These are phyloP conservation scores for Thelephora terrestris DNA, from an alignment of 1,284 basidiomycete genomes.

Conservation along the genomic window DNA sequence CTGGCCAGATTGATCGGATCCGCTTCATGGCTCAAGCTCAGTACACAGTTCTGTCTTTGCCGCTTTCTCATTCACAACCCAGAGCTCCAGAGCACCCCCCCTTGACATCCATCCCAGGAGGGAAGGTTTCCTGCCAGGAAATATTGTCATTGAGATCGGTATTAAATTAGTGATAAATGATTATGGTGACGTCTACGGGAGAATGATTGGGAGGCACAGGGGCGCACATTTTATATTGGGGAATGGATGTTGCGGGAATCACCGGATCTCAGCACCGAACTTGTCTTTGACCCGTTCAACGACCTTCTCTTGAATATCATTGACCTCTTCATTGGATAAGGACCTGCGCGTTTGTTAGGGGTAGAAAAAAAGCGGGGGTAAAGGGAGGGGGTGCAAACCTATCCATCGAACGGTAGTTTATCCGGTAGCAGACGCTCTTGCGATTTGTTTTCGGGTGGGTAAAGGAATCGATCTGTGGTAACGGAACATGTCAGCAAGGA, in stretches of 20 bases:
- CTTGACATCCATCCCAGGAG: no score
- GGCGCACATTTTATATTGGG: not conserved
- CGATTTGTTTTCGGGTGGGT: conserved; percentile 82
- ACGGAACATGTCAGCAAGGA: not conserved
- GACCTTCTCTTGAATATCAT: conserved; percentile 51
- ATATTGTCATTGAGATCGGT: no score
- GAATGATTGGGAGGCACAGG: no score
- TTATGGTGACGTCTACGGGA: no score
- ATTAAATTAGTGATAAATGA: no score
- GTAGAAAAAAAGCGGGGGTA: not conserved
- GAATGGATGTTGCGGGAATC: not conserved
- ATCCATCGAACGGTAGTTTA: conserved; percentile 97
- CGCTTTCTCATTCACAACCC: no score
- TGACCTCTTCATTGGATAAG: conserved; percentile 85
- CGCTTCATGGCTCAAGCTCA: no score
- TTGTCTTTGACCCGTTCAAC: not conserved
- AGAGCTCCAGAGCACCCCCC: no score
- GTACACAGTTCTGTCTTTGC: no score
- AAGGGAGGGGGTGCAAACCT: conserved; percentile 35
- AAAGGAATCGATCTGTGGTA: conserved; percentile 82
- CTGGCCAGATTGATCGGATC: no score
- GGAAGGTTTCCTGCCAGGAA: no score
- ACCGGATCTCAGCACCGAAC: not conserved
- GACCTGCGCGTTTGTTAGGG: conserved; percentile 41
- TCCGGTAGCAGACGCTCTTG: conserved; percentile 79